Evolutionary conservation across 306 rosid genomes (phyloP).

Genomic region (Cajanus cajan): DNA sequence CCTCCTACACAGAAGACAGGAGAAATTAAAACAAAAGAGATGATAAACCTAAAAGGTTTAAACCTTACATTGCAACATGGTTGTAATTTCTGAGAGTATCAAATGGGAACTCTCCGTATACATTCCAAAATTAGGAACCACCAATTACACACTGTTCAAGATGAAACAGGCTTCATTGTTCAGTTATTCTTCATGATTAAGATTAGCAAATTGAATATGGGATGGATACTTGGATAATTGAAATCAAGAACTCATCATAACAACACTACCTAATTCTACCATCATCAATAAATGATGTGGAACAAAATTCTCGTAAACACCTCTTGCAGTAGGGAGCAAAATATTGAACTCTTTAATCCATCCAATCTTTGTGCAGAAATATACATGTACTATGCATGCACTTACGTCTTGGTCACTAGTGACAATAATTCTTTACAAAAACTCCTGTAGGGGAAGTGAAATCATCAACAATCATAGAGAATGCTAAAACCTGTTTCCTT

Average conservation of each 20-base stretch:
- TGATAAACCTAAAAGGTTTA: background rate
- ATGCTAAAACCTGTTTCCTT: background rate
- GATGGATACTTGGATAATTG: background rate
- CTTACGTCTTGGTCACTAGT: background rate
- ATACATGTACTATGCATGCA: background rate
- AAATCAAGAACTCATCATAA: background rate
- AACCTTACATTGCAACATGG: background rate
- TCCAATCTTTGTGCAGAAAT: background rate
- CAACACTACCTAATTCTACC: background rate
- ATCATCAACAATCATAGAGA: background rate
- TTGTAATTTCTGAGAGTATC: background rate
- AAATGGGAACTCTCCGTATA: background rate
- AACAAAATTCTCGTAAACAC: background rate
- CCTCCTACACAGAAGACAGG: background rate
- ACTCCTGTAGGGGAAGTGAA: background rate
- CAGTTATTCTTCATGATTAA: background rate
- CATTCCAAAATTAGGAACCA: no score
- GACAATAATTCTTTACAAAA: background rate
- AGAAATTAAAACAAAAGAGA: background rate
- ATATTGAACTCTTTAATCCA: background rate
- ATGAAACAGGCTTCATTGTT: background rate
- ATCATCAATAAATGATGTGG: background rate
- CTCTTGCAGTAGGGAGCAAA: background rate
- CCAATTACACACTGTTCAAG: background rate
- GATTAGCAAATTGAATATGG: background rate